Conservation (phyloP, 345 rosid genomes). For the Ceriops zippeliana region DNA sequence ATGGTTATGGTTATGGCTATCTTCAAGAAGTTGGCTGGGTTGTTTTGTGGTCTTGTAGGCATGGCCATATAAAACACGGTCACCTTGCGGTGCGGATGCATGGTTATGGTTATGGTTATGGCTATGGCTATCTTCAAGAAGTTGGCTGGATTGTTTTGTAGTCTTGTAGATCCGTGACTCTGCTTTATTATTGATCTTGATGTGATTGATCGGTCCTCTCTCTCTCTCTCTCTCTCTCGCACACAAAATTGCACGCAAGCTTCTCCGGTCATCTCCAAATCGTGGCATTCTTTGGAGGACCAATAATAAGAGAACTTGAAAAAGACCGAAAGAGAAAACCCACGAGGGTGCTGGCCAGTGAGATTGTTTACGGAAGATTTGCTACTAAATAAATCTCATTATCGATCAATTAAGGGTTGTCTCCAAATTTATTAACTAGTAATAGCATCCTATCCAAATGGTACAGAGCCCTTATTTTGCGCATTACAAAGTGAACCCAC, state of each 20-base stretch:
- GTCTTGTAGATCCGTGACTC: conserved; percentile 33
- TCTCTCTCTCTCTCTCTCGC: neutral
- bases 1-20: neutral
- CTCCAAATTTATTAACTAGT: too few species aligned
- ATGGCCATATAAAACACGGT: neutral
- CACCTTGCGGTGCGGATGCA: neutral
- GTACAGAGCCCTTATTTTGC: too few species aligned
- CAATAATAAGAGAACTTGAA: neutral
- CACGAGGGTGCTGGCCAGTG: too few species aligned
- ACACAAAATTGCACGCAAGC: too few species aligned
- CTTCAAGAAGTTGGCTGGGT: conserved; percentile 20
- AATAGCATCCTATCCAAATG: too few species aligned
- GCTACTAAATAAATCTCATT: too few species aligned
- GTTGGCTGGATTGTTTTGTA: conserved; percentile 30
- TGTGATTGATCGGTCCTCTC: conserved; percentile 23
- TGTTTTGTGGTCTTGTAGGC: conserved; percentile 27
- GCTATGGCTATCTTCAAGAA: conserved; percentile 3
- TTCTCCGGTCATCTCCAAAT: neutral
- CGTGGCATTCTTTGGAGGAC: neutral
- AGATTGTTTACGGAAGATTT: too few species aligned
- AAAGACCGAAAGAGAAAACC: neutral
- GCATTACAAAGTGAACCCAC: too few species aligned
- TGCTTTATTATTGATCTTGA: conserved; percentile 22
- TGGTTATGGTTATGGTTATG: conserved; percentile 11
- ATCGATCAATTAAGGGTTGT: too few species aligned